Evolutionary conservation across 495 filamentous ascomycete species (phyloP).

Genomic region (Lentithecium fluviatile): DNA sequence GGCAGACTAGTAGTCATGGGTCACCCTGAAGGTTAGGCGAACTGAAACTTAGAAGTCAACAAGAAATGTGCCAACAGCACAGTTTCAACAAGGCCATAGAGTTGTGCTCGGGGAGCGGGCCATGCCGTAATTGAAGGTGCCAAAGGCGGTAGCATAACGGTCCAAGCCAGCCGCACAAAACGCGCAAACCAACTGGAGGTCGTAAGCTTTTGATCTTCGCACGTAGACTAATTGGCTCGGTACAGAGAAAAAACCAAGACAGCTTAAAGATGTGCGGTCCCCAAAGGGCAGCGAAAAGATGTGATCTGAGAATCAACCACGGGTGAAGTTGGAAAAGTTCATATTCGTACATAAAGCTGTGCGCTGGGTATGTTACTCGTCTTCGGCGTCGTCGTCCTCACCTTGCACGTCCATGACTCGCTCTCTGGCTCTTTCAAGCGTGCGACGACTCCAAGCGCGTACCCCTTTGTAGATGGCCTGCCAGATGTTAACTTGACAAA

Average conservation of each 20-base stretch:
- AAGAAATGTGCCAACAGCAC: constrained; percentile 13
- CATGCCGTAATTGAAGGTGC: constrained; percentile 12
- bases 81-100: constrained; percentile 12
- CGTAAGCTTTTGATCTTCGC: constrained; percentile 68
- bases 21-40: no score
- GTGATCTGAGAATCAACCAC: neutral
- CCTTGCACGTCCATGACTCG: constrained; percentile 77
- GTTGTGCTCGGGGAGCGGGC: neutral
- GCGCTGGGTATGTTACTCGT: constrained; percentile 44
- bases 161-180: constrained; percentile 38
- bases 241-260: constrained; percentile 66
- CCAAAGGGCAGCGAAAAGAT: neutral
- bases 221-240: constrained; percentile 91
- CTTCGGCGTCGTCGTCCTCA: constrained; percentile 70
- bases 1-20: constrained; percentile 1
- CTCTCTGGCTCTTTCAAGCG: constrained; percentile 73
- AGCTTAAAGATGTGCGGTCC: constrained; percentile 88
- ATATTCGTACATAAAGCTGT: neutral
- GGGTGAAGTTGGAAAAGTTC: neutral
- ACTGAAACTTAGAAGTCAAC: neutral
- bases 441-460: constrained; percentile 63
- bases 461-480: constrained; percentile 81
- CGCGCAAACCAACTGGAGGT: constrained; percentile 32
- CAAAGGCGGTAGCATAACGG: constrained; percentile 10
- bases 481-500: constrained; percentile 30